A percentile compares a stretch with the other conserved stretches of the same genome.
phyloP scores from a whole-genome alignment of 2,329 filamentous ascomycete genomes.

The Tolypocladium endophyticum region DNA sequence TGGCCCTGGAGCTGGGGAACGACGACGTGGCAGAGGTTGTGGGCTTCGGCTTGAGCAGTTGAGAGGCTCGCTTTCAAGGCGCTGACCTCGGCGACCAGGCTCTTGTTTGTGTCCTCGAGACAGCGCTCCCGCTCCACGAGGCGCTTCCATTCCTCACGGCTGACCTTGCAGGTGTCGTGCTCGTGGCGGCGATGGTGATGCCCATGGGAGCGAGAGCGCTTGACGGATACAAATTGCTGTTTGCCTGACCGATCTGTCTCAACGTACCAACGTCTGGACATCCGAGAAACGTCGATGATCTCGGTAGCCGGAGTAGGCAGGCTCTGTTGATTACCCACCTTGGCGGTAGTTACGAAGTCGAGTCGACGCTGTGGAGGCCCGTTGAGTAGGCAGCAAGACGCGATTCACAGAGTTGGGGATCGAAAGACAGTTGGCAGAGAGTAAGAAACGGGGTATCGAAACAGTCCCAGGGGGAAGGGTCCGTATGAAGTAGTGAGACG shows the following conservation, averaged over 20 bases:
- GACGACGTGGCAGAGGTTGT: slow-evolving; percentile 19
- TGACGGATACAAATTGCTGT: slow-evolving; percentile 26
- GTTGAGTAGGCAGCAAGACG: slow-evolving; percentile 1
- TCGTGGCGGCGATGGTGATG: slow-evolving; percentile 19
- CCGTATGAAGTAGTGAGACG: background rate
- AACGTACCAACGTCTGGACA: slow-evolving; percentile 26
- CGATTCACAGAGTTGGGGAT: background rate
- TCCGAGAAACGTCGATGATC: slow-evolving; percentile 6
- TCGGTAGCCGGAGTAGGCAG: slow-evolving; percentile 1
- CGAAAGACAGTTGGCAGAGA: background rate
- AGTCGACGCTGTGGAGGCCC: background rate
- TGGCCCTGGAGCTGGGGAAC: slow-evolving; percentile 26
- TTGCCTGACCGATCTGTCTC: slow-evolving; percentile 23
- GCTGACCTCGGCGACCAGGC: slow-evolving; percentile 19
- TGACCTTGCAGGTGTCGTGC: slow-evolving; percentile 24
- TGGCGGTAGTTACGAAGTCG: slow-evolving; percentile 3
- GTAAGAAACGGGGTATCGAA: background rate
- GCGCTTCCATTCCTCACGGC: slow-evolving; percentile 24
- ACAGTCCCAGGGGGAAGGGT: background rate
- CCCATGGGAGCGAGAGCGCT: slow-evolving; percentile 25
- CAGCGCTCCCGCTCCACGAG: slow-evolving; percentile 24
- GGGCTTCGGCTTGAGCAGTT: slow-evolving; percentile 22
- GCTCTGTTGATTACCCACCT: slow-evolving; percentile 9
- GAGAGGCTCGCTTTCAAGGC: slow-evolving; percentile 24
- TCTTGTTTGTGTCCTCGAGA: slow-evolving; percentile 23